Conservation (phyloP, 441 rosid species). For the Mallotus repandus region DNA sequence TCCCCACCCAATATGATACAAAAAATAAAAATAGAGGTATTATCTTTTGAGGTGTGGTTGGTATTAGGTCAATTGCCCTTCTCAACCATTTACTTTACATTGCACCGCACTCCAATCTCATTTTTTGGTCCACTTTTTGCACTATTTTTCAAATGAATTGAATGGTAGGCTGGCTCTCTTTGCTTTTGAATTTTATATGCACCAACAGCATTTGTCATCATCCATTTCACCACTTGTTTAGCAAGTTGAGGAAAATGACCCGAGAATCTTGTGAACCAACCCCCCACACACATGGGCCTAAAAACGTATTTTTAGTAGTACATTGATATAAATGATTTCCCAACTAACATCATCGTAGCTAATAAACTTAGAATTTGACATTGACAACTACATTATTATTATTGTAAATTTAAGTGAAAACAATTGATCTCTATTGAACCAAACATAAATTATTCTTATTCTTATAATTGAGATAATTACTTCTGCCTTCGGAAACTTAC, state of each 20-base stretch:
- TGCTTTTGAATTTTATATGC: background rate
- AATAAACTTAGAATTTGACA: too few relatives aligned
- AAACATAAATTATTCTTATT: too few relatives aligned
- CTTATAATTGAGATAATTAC: too few relatives aligned
- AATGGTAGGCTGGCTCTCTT: background rate
- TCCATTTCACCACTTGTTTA: background rate
- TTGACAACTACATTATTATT: too few relatives aligned
- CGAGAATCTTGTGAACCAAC: background rate
- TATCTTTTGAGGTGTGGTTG: background rate
- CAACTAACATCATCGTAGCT: too few relatives aligned
- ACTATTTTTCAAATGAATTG: background rate
- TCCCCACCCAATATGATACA: too few relatives aligned
- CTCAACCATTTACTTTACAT: background rate
- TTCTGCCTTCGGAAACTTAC: too few relatives aligned
- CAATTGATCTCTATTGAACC: too few relatives aligned
- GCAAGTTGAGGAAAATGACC: background rate
- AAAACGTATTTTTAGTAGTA: background rate
- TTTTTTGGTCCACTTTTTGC: background rate
- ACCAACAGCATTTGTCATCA: background rate
- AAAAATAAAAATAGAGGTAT: background rate
- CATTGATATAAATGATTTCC: too few relatives aligned
- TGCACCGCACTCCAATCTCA: background rate
- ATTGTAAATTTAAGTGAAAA: too few relatives aligned
- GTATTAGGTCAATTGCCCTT: background rate
- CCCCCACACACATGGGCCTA: background rate